A percentile compares a stretch with the other conserved stretches of the same genome.
These are phyloP conservation scores for Lachnellula occidentalis DNA, from an alignment of 2,329 filamentous ascomycete species.

Conservation along the genomic window DNA sequence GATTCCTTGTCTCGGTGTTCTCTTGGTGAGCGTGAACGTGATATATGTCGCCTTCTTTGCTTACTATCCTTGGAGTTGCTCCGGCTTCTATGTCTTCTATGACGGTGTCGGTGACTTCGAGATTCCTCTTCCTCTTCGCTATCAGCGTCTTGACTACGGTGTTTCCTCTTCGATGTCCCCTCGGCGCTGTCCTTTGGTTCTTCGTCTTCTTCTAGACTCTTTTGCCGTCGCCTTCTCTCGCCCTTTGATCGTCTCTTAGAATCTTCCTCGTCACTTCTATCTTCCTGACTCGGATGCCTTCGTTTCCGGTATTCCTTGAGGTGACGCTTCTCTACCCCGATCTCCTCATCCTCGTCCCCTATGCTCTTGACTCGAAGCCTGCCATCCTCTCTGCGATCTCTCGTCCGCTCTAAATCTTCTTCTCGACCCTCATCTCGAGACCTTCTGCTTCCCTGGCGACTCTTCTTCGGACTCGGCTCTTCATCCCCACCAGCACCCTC, in stretches of 20 bases:
- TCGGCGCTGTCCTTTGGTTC: neutral
- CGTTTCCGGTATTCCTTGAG: neutral
- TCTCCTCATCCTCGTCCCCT: neutral
- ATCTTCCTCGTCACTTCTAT: neutral
- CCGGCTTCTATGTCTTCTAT: slow-evolving; percentile 27
- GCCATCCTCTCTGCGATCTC: neutral
- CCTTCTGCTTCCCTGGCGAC: neutral
- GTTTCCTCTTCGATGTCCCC: slow-evolving; percentile 2
- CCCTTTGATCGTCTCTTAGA: neutral
- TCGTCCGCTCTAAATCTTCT: neutral
- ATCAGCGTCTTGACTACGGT: slow-evolving; percentile 3
- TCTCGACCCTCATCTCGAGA: neutral
- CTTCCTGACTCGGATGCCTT: neutral
- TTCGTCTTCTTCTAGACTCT: neutral
- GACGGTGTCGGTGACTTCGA: slow-evolving; percentile 30
- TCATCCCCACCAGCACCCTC: slow-evolving; percentile 18
- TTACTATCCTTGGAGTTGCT: slow-evolving; percentile 16
- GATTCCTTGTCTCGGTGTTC: slow-evolving; percentile 22
- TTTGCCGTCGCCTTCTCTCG: neutral
- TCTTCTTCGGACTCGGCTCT: slow-evolving; percentile 6
- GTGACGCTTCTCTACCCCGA: neutral
- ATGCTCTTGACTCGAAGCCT: neutral
- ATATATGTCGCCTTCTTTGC: slow-evolving; percentile 16
- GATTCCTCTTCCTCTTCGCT: slow-evolving; percentile 1
- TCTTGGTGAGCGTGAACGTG: slow-evolving; percentile 22